phyloP scores from a whole-genome alignment of 768 basidiomycete species.

The Termitomyces sp. region DNA sequence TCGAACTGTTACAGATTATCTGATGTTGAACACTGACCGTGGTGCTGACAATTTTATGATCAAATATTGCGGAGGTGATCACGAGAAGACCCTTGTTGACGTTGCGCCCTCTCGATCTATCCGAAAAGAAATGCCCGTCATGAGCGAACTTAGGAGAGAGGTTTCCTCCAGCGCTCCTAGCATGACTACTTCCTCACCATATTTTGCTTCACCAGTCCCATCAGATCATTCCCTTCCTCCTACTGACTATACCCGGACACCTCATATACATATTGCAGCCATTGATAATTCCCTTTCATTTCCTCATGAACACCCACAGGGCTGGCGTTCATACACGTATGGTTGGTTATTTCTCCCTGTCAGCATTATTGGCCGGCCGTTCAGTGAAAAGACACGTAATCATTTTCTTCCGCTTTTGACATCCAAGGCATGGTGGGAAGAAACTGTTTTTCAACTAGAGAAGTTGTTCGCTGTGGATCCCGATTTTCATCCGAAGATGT shows the following conservation, averaged over 20 bases:
- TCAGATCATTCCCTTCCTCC: constrained; percentile 29
- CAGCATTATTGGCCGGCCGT: constrained; percentile 79
- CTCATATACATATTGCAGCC: constrained; percentile 87
- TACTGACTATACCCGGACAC: constrained; percentile 50
- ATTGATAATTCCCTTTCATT: constrained; percentile 93
- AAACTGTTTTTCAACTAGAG: constrained; percentile 73
- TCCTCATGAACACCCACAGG: constrained; percentile 85
- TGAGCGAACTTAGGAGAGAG: constrained; percentile 59
- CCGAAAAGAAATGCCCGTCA: constrained; percentile 62
- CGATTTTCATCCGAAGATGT: constrained; percentile 90
- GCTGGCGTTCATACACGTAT: constrained; percentile 75
- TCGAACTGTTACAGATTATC: constrained; percentile 52
- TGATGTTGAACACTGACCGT: constrained; percentile 91
- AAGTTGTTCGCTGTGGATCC: constrained; percentile 77
- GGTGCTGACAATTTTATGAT: constrained; percentile 91
- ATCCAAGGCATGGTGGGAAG: constrained; percentile 86
- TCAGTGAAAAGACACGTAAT: constrained; percentile 74
- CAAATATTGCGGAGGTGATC: constrained; percentile 79
- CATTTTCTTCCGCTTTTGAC: constrained; percentile 81
- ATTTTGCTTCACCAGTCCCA: constrained; percentile 29
- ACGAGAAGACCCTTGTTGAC: constrained; percentile 73
- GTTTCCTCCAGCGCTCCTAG: constrained; percentile 27
- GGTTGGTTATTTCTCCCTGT: constrained; percentile 88
- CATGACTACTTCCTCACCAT: constrained; percentile 32
- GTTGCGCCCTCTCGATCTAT: constrained; percentile 71